Evolutionary conservation across 495 filamentous ascomycete species (phyloP), one percentile per base, ranked within the genome.

Genomic region (Penicillium mononematosum): DNA sequence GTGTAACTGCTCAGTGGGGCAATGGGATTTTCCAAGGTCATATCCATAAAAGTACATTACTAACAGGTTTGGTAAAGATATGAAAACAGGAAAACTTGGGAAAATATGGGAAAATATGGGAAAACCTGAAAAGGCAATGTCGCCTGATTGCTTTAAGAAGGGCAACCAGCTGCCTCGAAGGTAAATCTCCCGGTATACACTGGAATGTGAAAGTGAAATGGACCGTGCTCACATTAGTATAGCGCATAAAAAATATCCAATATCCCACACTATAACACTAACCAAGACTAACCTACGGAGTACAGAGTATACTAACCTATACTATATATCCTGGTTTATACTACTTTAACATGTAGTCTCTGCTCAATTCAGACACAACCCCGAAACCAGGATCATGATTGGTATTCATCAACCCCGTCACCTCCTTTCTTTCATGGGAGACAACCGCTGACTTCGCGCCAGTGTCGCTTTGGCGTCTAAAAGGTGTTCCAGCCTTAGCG

Each of bases 401-500:
- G 46, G 55, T 43, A 32, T 10, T 10, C 17, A 50, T 29, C 19
- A 51, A 11, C 31, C 31, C 31, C 2, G 31, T 9, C 7, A 11
- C 1, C 31, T 14, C 51, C 51, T 29, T 47, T 49, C 51, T 34
- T 34, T 34, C 31, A 12, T 10, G 36, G 46, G 46, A 36, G 41
- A 34, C 48, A 50, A 50, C 51, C 45, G 49, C 58, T 57, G 55
- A 43, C 48, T 39, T 29, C 60, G 62, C 56, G 59, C 59, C 59
- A 57, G 60, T 45, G 41, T 57, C 61, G 61, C 58, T 59, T 59
- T 62, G 64, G 64, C 64, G 64, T 67, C 64, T 67, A 67, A 67
- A 19, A 38, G 16, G 32, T 19, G 29, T 34, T 50, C 19, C 54
- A 55, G 59, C 55, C 58, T 59, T 58, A 63, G 57, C 56, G 56